Evolutionary conservation across 495 filamentous ascomycete genomes (phyloP).

Genomic region (Amphirosellinia nigrospora): DNA sequence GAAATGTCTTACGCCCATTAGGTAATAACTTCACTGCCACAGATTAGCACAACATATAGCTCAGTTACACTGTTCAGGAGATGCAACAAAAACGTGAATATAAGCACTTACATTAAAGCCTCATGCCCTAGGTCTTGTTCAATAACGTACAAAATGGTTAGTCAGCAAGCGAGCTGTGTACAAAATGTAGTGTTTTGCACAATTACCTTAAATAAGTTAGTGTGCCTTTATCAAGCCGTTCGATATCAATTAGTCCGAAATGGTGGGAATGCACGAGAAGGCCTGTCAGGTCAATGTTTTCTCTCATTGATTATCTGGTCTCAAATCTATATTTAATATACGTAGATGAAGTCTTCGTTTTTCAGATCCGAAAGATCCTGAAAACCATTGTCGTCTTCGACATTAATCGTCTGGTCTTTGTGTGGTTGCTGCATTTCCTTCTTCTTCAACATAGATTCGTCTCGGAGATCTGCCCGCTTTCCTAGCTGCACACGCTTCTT

Average conservation of each 20-base stretch:
- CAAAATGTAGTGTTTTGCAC: background rate
- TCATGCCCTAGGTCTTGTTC: too few relatives aligned
- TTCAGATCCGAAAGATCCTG: constrained; percentile 60
- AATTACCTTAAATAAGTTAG: background rate
- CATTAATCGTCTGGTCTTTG: constrained; percentile 39
- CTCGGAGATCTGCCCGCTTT: constrained; percentile 51
- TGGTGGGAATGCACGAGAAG: background rate
- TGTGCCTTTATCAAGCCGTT: background rate
- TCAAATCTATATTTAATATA: constrained; percentile 47
- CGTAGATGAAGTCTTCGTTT: constrained; percentile 67
- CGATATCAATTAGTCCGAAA: background rate
- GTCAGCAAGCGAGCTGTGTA: background rate
- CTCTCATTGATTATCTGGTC: background rate
- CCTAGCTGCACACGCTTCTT: constrained; percentile 50
- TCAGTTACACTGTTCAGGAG: too few relatives aligned
- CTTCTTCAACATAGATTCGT: constrained; percentile 49
- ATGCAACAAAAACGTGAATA: too few relatives aligned
- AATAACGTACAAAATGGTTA: background rate
- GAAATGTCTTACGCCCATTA: too few relatives aligned
- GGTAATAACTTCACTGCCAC: too few relatives aligned
- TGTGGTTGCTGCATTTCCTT: constrained; percentile 49
- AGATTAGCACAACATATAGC: too few relatives aligned
- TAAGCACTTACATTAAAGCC: too few relatives aligned
- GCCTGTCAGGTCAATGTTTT: background rate
- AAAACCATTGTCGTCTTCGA: constrained; percentile 54